Evolutionary conservation across 192 early-diverging fungal species (phyloP), one percentile per base, ranked within the genome.

Genomic region (Coemansia sp.): DNA sequence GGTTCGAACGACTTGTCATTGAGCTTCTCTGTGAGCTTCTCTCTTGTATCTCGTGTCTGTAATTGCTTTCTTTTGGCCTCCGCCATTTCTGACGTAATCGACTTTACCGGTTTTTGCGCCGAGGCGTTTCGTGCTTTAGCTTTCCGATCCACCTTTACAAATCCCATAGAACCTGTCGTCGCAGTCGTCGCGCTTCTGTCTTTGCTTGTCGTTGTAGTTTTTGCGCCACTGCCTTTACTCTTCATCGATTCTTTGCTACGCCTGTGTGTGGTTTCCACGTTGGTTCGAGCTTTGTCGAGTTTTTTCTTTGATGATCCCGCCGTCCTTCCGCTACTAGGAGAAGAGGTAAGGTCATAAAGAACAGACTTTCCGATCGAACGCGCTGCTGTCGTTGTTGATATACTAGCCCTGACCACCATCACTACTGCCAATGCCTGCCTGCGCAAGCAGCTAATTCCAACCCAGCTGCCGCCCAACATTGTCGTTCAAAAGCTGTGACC

Each of bases 1-100:
- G 62, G 70, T 0, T 40, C 70, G 34, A 79, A 56, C 9, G 62
- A 56, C 11, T 31, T 6, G 28, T 72, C 70, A 31, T 70, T 69
- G 13, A 73, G 57, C 45, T 54, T 30, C 22, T 60, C 65, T 13
- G 50, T 55, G 56, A 70, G 54, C 14, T 38, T 54, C 28, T 52
- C 42, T 52, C 55, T 63, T 13, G 56, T 57, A 15, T 52, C 53
- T 2, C 37, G 37, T 56, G 59, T 68, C 23, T 57, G 62, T 9
- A 56, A 59, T 67, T 66, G 69, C 47, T 72, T 64, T 11, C 29
- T 27, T 52, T 63, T 65, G 6, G 48, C 58, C 27, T 58, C 55
- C 27, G 55, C 38, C 9, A 59, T 41, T 42, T 68, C 67, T 33
- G 40, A 34, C 13, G 70, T 79, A 55, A 72, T 54, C 34, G 75